Evolutionary conservation across 306 rosid species (phyloP).

Genomic region (Inga leiocalycina): DNA sequence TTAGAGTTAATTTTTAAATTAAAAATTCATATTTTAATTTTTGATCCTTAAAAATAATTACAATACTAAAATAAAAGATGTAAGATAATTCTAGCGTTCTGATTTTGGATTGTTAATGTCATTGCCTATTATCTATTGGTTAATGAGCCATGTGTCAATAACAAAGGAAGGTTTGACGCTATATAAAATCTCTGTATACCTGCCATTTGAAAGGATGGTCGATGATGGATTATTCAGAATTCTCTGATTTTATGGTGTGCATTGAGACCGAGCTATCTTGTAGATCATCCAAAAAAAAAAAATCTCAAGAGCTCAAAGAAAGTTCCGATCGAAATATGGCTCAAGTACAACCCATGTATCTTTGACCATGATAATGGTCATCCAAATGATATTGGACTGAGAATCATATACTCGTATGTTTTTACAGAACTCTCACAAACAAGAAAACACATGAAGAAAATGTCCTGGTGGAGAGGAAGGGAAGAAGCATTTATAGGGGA

Average conservation of each 20-base stretch:
- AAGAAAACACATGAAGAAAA: too few relatives aligned
- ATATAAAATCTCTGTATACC: constrained; percentile 69
- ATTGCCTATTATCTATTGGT: constrained; percentile 35
- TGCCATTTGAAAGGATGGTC: constrained; percentile 54
- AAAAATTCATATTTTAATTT: too few relatives aligned
- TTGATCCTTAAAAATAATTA: too few relatives aligned
- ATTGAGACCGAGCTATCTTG: constrained; percentile 52
- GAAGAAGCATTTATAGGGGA: too few relatives aligned
- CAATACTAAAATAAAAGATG: background rate
- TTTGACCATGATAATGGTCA: constrained; percentile 54
- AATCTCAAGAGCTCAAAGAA: constrained; percentile 40
- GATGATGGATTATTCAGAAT: constrained; percentile 54
- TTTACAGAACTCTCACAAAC: too few relatives aligned
- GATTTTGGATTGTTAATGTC: background rate
- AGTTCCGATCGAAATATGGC: constrained; percentile 55
- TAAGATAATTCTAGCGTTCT: background rate
- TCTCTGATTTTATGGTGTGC: constrained; percentile 67
- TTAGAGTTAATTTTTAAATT: too few relatives aligned
- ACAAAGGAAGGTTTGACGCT: constrained; percentile 72
- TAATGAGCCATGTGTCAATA: constrained; percentile 42
- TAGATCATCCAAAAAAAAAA: constrained; percentile 39
- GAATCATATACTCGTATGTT: constrained; percentile 31
- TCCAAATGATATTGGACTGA: constrained; percentile 60
- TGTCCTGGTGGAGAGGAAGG: too few relatives aligned
- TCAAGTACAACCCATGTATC: constrained; percentile 41